phyloP scores from a whole-genome alignment of 202 grass and related monocot species.

The Brachypodium distachyon region DNA sequence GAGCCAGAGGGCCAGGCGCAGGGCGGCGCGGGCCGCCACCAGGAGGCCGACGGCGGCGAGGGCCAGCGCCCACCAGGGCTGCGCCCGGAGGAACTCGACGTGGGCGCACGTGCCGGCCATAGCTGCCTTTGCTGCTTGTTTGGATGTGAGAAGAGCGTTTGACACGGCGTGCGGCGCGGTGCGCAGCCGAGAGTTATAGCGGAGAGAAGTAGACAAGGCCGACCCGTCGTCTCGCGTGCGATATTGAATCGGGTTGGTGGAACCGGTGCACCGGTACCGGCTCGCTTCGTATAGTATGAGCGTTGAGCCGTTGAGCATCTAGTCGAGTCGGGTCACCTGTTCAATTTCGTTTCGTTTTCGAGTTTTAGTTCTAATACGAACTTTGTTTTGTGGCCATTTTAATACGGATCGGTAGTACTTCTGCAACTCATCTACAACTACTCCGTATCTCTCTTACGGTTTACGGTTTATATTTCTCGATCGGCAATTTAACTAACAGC shows the following conservation, averaged over 20 bases:
- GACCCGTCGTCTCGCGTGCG: neutral
- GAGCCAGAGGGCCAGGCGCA: constrained; percentile 51
- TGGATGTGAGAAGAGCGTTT: neutral
- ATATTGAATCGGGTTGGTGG: constrained; percentile 15
- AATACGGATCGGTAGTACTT: too few species aligned
- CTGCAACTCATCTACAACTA: too few species aligned
- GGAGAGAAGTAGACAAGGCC: neutral
- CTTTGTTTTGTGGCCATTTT: too few species aligned
- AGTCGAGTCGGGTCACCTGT: too few species aligned
- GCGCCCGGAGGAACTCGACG: constrained; percentile 66
- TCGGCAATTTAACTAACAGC: too few species aligned
- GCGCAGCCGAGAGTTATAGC: neutral
- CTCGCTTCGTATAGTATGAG: too few species aligned
- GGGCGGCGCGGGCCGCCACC: constrained; percentile 24
- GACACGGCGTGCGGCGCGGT: neutral
- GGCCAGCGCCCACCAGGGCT: constrained; percentile 58
- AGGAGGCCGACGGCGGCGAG: constrained; percentile 47
- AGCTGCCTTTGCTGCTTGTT: neutral
- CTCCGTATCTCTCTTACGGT: too few species aligned
- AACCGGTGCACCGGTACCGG: constrained; percentile 26
- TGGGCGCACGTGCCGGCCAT: constrained; percentile 64
- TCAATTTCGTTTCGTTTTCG: too few species aligned
- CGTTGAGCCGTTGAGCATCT: too few species aligned
- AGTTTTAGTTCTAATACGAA: too few species aligned
- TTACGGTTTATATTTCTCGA: too few species aligned